phyloP scores from a whole-genome alignment of 2,329 filamentous ascomycete genomes.

The Colletotrichum echinochloae region DNA sequence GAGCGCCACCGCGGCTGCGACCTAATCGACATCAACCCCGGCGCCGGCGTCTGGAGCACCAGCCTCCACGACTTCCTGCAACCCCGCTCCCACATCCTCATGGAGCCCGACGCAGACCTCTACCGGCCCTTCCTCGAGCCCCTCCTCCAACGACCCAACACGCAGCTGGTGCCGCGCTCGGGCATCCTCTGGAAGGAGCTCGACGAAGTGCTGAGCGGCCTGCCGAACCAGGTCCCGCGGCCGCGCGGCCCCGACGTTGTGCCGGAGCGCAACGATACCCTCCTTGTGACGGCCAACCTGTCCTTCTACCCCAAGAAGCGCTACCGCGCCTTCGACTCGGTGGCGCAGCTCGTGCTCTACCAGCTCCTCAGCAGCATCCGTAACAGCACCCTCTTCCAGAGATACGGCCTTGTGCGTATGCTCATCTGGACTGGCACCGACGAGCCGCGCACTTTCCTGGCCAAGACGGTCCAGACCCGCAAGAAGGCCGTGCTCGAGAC shows the following conservation, averaged over 20 bases:
- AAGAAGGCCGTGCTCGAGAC: slow-evolving; percentile 68
- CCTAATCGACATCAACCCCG: slow-evolving; percentile 88
- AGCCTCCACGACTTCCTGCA: slow-evolving; percentile 80
- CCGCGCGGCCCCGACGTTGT: slow-evolving; percentile 53
- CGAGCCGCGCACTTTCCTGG: slow-evolving; percentile 70
- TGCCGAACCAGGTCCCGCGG: slow-evolving; percentile 66
- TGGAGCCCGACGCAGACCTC: slow-evolving; percentile 75
- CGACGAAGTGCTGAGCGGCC: slow-evolving; percentile 62
- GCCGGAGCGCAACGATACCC: slow-evolving; percentile 72
- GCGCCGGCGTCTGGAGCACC: slow-evolving; percentile 80
- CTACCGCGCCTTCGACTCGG: slow-evolving; percentile 66
- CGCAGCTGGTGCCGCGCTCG: slow-evolving; percentile 65
- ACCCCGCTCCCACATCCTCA: slow-evolving; percentile 84
- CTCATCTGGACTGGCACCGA: slow-evolving; percentile 77
- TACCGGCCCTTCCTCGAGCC: slow-evolving; percentile 73
- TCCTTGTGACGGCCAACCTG: slow-evolving; percentile 80
- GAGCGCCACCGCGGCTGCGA: slow-evolving; percentile 81
- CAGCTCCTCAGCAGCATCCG: slow-evolving; percentile 72
- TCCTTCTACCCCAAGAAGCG: slow-evolving; percentile 63
- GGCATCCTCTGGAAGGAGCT: slow-evolving; percentile 73
- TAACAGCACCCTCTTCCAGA: slow-evolving; percentile 72
- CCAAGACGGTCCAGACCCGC: slow-evolving; percentile 67
- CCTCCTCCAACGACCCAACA: slow-evolving; percentile 67
- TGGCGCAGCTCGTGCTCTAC: slow-evolving; percentile 68
- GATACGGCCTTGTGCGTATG: slow-evolving; percentile 83